Base-by-base conservation (phyloP, 129 eudicot genomes). In the Pseudognaphalium luteoalbum region DNA sequence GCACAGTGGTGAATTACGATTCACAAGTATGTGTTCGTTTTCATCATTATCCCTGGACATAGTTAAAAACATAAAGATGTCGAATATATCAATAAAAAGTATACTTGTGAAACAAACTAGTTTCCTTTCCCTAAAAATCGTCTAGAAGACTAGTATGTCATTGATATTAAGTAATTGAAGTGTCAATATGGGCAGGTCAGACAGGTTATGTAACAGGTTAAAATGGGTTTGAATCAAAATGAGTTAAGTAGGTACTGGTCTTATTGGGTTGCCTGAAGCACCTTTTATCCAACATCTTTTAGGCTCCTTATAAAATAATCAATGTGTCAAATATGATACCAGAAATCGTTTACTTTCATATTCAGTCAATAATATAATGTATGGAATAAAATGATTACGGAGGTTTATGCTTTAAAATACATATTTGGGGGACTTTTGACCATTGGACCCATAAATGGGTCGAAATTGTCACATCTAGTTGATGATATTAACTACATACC, bases 401-500 rank as follows among this genome's bases (percentile, higher is more conserved):
- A 57, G 28, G 62, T 57, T 19, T 57, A n/a, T 19, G 14, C 3
- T 20, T 6, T 57, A n/a, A 16, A 51, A 54, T 6, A 54, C 7
- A 17, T 19, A 41, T 54, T 57, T 57, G 62, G 62, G 62, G 22
- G 29, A 2, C 22, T 57, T 57, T 57, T 21, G 28, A 57, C 62
- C 28, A 7, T 57, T 57, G 3, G 62, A 57, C 62, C 62, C 62
- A 1, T 57, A 56, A 56, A 56, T n/a, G 62, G 28, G 62, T 57
- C 28, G 0, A 6, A 57, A 57, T 6, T 57, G 29, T 6, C 17
- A 47, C 54, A n/a, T 1, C 14, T 4, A 14, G 28, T 2, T 29
- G 28, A 57, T 57, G 29, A 57, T 57, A 21, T 57, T 57, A 57
- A 19, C 22, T 57, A 57, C 62, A 33, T 86, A 91, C 97, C 91